These are phyloP conservation scores for Lithospermum erythrorhizon DNA, from an alignment of 257 asterid genomes.

Conservation along the genomic window DNA sequence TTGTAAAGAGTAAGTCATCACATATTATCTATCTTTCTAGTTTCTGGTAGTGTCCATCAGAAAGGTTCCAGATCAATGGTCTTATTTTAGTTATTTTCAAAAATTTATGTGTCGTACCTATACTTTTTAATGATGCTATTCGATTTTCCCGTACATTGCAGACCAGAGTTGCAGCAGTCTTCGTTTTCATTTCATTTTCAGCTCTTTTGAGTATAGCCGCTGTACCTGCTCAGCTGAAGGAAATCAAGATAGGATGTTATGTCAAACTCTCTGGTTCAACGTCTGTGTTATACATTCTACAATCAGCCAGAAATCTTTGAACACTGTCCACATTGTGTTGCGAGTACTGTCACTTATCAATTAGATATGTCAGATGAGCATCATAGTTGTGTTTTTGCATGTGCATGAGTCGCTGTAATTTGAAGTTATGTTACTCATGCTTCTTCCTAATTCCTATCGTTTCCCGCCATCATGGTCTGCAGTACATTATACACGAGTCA, in stretches of 20 bases:
- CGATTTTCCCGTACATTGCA: conserved; percentile 24
- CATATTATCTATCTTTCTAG: neutral
- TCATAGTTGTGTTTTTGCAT: too few relatives aligned
- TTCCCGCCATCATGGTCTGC: too few relatives aligned
- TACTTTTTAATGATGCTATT: neutral
- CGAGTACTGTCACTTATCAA: too few relatives aligned
- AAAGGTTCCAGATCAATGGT: neutral
- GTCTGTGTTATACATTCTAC: too few relatives aligned
- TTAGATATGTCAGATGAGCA: too few relatives aligned
- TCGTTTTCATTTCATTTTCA: conserved; percentile 67
- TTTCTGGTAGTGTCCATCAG: neutral
- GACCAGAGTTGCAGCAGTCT: conserved; percentile 85
- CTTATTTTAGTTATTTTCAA: too few relatives aligned
- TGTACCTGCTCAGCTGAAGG: conserved; percentile 82
- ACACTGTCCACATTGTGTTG: neutral
- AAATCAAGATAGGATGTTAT: conserved; percentile 59
- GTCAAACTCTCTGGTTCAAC: neutral
- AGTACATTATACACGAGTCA: too few relatives aligned
- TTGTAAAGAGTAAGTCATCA: neutral
- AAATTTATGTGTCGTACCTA: too few relatives aligned
- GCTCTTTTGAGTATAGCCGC: conserved; percentile 87
- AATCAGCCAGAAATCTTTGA: neutral
- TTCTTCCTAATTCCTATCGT: too few relatives aligned
- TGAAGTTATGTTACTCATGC: too few relatives aligned
- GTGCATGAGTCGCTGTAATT: too few relatives aligned